Base-by-base conservation (phyloP, 2,329 filamentous ascomycete species). In the Aspergillus caelatus region DNA sequence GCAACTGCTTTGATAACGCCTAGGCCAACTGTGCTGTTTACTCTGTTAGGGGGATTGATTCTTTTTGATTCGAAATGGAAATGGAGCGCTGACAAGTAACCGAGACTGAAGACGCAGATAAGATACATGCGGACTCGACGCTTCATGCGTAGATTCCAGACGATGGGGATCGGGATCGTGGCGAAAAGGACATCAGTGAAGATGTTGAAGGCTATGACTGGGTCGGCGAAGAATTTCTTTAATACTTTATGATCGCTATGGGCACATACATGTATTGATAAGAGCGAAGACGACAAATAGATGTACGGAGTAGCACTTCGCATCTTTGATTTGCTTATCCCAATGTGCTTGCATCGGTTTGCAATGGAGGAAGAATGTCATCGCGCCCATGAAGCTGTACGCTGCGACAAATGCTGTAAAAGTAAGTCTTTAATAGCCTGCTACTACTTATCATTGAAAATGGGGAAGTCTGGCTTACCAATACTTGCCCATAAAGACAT, bases 141-240 rank as follows among this genome's bases (percentile, higher is more conserved):
- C 34, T 54, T 60, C 59, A 61, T 61, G 12, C 56, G 59, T 6
- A 61, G 41, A 16, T 39, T 56, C 59, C 59, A 61, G 30, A 61
- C 45, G 21, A 61, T 50, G 1, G 59, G 59, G n/a, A 61, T 61
- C 3, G 59, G 59, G 30, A 61, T 14, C 10, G 59, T 61, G 23
- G 54, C 59, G 26, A 61, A 57, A n/a, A 61, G 52, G n/a, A 61
- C 21, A 26, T 57, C 59, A 2, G 54, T 57, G 39, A 57, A 48
- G 26, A 61, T 56, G 21, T 61, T 61, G 53, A 61, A 61, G 8
- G 58, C 58, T 60, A 23, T 16, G 14, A 19, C 16, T 39, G 26
- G 4, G 14, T 26, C 19, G 26, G 12, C 21, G n/a, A 8, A 21
- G 41, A 12, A 21, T n/a, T 41, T 39, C 30, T 16, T 23, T 14